These are phyloP conservation scores for Cicer bijugum DNA, from an alignment of 306 rosid species.

Conservation along the genomic window DNA sequence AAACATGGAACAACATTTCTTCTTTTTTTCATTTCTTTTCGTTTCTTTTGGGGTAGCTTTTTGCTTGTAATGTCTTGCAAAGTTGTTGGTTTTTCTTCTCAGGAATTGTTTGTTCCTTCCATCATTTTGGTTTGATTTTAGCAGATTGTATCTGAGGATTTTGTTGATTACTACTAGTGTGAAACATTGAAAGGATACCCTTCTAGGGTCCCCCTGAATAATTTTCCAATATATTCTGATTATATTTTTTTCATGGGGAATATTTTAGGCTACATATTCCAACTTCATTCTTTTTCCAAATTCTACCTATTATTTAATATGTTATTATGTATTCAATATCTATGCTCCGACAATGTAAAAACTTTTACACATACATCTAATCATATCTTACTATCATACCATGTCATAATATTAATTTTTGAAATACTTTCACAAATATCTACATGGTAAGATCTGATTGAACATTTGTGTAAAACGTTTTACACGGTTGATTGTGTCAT, in stretches of 20 bases:
- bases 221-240: constrained; percentile 61
- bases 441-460: no score
- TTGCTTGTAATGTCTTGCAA: constrained; percentile 64
- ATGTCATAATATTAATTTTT: not conserved
- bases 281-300: constrained; percentile 40
- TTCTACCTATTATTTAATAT: not conserved
- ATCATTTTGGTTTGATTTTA: constrained; percentile 62
- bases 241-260: constrained; percentile 49
- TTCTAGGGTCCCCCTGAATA: constrained; percentile 75
- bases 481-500: not conserved
- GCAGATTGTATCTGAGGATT: constrained; percentile 70
- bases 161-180: constrained; percentile 71
- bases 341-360: not conserved
- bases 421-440: not conserved
- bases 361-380: not conserved
- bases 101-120: constrained; percentile 63
- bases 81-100: constrained; percentile 59
- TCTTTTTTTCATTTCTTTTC: constrained; percentile 30
- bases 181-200: constrained; percentile 77
- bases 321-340: not conserved
- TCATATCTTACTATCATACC: not conserved
- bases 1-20: constrained; percentile 51
- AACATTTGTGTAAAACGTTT: no score
- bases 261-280: constrained; percentile 47
- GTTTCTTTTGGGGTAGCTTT: constrained; percentile 55